A percentile compares a stretch with the other conserved stretches of the same genome.
phyloP scores from a whole-genome alignment of 1,284 basidiomycete genomes.

The Tylopilus orsonianus region DNA sequence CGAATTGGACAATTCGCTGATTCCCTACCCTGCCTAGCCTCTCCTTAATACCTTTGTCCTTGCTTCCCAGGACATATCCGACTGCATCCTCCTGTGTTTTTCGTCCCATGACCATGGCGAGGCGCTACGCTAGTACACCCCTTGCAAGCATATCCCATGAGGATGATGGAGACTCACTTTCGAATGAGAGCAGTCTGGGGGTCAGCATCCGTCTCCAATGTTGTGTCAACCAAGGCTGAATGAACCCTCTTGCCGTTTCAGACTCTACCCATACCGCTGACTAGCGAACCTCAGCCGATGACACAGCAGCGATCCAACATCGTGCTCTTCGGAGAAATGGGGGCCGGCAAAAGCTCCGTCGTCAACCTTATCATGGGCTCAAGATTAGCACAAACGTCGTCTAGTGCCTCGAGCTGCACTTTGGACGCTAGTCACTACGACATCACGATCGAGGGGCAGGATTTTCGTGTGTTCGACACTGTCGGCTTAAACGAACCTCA shows the following conservation, averaged over 20 bases:
- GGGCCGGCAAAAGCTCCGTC: slow-evolving; percentile 32
- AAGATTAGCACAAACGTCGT: slow-evolving; percentile 22
- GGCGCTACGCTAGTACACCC: slow-evolving; percentile 4
- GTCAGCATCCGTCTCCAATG: slow-evolving; percentile 11
- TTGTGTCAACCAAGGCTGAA: slow-evolving; percentile 6
- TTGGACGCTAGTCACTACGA: slow-evolving; percentile 28
- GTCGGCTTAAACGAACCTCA: slow-evolving; percentile 34
- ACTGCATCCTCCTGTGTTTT: neutral
- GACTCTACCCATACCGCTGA: slow-evolving; percentile 7
- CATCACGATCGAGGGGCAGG: slow-evolving; percentile 17
- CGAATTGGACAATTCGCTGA: slow-evolving; percentile 4
- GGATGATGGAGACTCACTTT: slow-evolving; percentile 1
- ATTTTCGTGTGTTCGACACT: slow-evolving; percentile 33
- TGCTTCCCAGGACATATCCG: neutral
- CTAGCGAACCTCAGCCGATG: slow-evolving; percentile 10
- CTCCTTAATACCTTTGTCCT: neutral
- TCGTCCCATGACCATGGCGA: slow-evolving; percentile 5
- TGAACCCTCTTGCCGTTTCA: neutral
- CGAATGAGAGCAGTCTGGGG: slow-evolving; percentile 11
- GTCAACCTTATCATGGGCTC: slow-evolving; percentile 28
- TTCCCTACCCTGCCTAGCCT: neutral
- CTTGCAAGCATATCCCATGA: neutral
- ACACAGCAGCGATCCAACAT: slow-evolving; percentile 23
- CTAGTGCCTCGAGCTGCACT: slow-evolving; percentile 25
- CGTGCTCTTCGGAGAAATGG: slow-evolving; percentile 30